Percentiles rank a stretch among this genome's conserved stretches.
phyloP scores from a whole-genome alignment of 352 stramenopile species.

The Pythium scleroteichum region DNA sequence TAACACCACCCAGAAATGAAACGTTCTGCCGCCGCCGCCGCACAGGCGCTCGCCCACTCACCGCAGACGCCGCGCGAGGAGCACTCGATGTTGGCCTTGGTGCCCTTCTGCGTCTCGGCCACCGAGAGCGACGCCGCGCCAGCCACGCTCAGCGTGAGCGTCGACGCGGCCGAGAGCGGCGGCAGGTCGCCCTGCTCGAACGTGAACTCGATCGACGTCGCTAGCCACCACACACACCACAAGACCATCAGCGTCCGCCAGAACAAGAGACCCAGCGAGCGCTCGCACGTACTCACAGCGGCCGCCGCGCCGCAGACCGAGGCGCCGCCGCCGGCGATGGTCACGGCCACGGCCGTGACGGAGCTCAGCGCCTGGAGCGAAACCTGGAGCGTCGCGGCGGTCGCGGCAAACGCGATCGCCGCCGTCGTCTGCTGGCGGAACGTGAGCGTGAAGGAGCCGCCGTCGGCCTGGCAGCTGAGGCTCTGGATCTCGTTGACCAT shows the following conservation, averaged over 20 bases:
- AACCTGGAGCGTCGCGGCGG: slow-evolving; percentile 36
- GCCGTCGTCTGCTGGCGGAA: slow-evolving; percentile 67
- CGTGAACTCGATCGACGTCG: slow-evolving; percentile 64
- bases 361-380: slow-evolving; percentile 58
- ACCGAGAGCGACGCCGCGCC: slow-evolving; percentile 27
- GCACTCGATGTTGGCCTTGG: slow-evolving; percentile 81
- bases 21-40: not conserved
- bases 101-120: slow-evolving; percentile 49
- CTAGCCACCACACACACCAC: slow-evolving; percentile 20
- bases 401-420: slow-evolving; percentile 53
- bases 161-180: slow-evolving; percentile 36
- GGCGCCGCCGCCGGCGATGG: slow-evolving; percentile 36
- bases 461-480: slow-evolving; percentile 51
- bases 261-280: not conserved
- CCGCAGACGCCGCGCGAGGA: slow-evolving; percentile 71
- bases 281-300: slow-evolving; percentile 48
- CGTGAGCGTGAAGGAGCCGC: slow-evolving; percentile 62
- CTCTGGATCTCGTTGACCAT: slow-evolving; percentile 76
- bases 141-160: slow-evolving; percentile 43
- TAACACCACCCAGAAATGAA: not conserved
- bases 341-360: slow-evolving; percentile 54
- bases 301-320: slow-evolving; percentile 40
- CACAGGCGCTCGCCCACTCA: slow-evolving; percentile 19
- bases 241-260: not conserved
- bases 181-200: slow-evolving; percentile 69